Percentiles rank a stretch among this genome's conserved stretches.
Conservation (phyloP, 495 filamentous ascomycete species). For the Collariella sp. region DNA sequence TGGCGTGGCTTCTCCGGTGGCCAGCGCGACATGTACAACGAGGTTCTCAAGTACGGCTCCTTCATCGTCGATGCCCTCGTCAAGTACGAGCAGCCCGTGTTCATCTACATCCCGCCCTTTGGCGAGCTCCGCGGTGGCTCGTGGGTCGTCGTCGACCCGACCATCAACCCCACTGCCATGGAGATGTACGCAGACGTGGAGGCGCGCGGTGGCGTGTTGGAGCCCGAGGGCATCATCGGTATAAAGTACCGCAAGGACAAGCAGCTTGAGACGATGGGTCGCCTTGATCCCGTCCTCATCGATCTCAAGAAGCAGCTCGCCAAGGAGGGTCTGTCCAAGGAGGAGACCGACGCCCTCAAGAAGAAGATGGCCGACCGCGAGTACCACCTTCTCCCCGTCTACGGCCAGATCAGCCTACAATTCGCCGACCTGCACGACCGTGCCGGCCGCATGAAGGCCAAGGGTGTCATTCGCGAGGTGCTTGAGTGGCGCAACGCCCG, state of each 20-base stretch:
- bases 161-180: conserved; percentile 93
- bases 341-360: conserved; percentile 71
- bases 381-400: conserved; percentile 80
- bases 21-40: conserved; percentile 99
- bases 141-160: conserved; percentile 98
- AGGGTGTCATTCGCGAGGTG: conserved; percentile 78
- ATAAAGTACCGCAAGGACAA: conserved; percentile 98
- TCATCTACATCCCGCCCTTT: conserved; percentile 95
- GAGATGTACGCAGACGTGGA: conserved; percentile 99
- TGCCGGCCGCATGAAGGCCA: conserved; percentile 94
- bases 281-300: conserved; percentile 76
- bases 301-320: conserved; percentile 68
- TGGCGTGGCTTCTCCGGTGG: conserved; percentile 99
- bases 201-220: conserved; percentile 89
- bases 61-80: conserved; percentile 98
- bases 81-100: conserved; percentile 96
- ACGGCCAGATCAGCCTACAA: conserved; percentile 84
- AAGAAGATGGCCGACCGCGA: conserved; percentile 79
- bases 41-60: conserved; percentile 97
- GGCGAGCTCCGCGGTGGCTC: conserved; percentile 98
- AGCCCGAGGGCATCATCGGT: conserved; percentile 94
- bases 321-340: conserved; percentile 58
- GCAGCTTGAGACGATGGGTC: conserved; percentile 96
- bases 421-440: conserved; percentile 97
- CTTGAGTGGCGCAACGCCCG: conserved; percentile 83